These are phyloP conservation scores for Glycine soja DNA, from an alignment of 306 rosid genomes.

Conservation along the genomic window DNA sequence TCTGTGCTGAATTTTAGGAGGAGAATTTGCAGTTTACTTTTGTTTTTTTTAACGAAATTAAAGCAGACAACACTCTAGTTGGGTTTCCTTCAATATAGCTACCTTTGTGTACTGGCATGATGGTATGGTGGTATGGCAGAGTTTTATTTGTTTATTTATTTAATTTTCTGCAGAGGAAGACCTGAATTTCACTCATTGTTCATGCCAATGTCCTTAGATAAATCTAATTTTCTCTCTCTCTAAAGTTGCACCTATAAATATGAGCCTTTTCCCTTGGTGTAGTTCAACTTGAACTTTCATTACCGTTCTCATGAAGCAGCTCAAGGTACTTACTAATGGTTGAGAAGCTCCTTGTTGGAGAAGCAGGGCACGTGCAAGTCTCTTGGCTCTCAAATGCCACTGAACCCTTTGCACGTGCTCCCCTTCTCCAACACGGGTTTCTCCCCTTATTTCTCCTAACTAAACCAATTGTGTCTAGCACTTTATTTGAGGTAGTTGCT, in stretches of 20 bases:
- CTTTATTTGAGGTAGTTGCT: conserved; percentile 5
- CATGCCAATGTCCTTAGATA: conserved; percentile 29
- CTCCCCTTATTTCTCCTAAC: conserved; percentile 42
- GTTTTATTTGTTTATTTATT: neutral
- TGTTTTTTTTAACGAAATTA: conserved; percentile 37
- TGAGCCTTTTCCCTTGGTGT: conserved; percentile 33
- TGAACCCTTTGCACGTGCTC: conserved; percentile 77
- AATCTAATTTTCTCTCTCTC: conserved; percentile 8
- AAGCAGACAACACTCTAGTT: conserved; percentile 57
- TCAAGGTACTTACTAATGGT: conserved; percentile 36
- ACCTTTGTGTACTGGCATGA: conserved; percentile 48
- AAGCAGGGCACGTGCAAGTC: conserved; percentile 99
- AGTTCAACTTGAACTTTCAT: conserved; percentile 43
- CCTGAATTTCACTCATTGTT: conserved; percentile 52
- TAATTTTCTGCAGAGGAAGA: conserved; percentile 21
- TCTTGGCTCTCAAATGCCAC: conserved; percentile 29
- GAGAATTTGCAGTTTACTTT: conserved; percentile 31
- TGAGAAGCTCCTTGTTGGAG: conserved; percentile 91
- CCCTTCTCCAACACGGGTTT: conserved; percentile 86
- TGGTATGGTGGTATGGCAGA: conserved; percentile 45
- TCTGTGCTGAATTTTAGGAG: neutral
- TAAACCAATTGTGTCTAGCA: neutral
- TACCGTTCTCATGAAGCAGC: conserved; percentile 20
- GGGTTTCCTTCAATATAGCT: conserved; percentile 52
- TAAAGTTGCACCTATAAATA: conserved; percentile 58